phyloP scores from a whole-genome alignment of 805 yeast species.

The Metahyphopichia silvanorum region DNA sequence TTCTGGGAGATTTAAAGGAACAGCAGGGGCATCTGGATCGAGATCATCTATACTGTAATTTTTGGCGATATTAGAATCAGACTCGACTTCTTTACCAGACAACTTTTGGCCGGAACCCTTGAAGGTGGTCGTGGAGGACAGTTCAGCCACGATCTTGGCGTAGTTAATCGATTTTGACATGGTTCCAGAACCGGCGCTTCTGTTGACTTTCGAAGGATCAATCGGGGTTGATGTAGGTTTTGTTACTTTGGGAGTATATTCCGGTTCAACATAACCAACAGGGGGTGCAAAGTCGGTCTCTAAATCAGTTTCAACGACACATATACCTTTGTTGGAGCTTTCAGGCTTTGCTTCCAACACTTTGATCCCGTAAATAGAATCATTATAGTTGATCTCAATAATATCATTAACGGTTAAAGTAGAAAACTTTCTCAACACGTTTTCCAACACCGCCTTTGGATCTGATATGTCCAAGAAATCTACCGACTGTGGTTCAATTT shows the following conservation, averaged over 20 bases:
- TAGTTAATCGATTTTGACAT: conserved; percentile 78
- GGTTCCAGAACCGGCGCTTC: conserved; percentile 52
- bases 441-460: conserved; percentile 95
- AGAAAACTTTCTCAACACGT: conserved; percentile 84
- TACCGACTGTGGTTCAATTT: conserved; percentile 91
- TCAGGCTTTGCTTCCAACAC: conserved; percentile 88
- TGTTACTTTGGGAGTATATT: conserved; percentile 44
- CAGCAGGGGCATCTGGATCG: conserved; percentile 62
- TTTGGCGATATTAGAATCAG: conserved; percentile 14
- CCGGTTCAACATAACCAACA: conserved; percentile 95
- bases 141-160: conserved; percentile 51
- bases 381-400: conserved; percentile 82
- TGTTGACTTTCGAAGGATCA: conserved; percentile 30
- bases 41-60: conserved; percentile 39
- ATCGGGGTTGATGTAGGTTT: conserved; percentile 32
- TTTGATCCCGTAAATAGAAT: conserved; percentile 70
- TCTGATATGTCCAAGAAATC: conserved; percentile 92
- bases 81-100: conserved; percentile 50
- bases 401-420: conserved; percentile 82
- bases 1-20: conserved; percentile 68
- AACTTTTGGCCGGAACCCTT: conserved; percentile 67
- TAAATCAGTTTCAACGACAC: conserved; percentile 95
- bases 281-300: conserved; percentile 99
- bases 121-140: conserved; percentile 32
- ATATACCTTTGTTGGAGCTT: conserved; percentile 59